These are phyloP conservation scores for Amanita muscaria DNA, from an alignment of 768 basidiomycete genomes.

Conservation along the genomic window DNA sequence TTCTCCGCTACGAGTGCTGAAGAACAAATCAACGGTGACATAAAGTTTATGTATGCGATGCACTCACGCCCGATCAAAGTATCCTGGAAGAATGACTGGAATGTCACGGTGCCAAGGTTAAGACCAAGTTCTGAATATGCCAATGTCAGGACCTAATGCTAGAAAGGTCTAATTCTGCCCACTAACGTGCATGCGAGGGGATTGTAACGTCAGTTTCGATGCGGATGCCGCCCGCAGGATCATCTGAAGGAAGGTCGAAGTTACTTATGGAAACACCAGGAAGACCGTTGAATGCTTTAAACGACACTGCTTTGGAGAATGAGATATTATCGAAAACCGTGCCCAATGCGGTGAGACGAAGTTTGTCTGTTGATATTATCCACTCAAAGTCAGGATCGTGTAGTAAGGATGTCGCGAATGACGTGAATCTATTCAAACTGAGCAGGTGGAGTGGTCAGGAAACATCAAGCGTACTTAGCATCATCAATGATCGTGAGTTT, in stretches of 20 bases:
- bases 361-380: slow-evolving; percentile 58
- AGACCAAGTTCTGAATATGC: slow-evolving; percentile 51
- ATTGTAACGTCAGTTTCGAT: slow-evolving; percentile 61
- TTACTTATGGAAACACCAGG: slow-evolving; percentile 65
- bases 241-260: slow-evolving; percentile 61
- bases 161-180: not conserved
- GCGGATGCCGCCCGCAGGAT: slow-evolving; percentile 59
- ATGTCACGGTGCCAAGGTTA: slow-evolving; percentile 61
- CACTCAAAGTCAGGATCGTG: slow-evolving; percentile 59
- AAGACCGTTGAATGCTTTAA: slow-evolving; percentile 65
- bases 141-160: slow-evolving; percentile 11
- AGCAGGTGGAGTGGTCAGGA: not conserved
- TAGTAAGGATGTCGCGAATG: slow-evolving; percentile 55
- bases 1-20: slow-evolving; percentile 44
- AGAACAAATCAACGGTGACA: slow-evolving; percentile 2
- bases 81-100: slow-evolving; percentile 52
- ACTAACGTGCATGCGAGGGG: slow-evolving; percentile 58
- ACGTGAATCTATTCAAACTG: slow-evolving; percentile 40
- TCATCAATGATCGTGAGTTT: slow-evolving; percentile 48
- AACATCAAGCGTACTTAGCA: slow-evolving; percentile 27
- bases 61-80: slow-evolving; percentile 52
- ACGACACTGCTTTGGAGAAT: slow-evolving; percentile 48
- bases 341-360: slow-evolving; percentile 56
- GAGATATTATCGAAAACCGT: slow-evolving; percentile 60
- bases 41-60: not conserved